Evolutionary conservation across 2,329 filamentous ascomycete species (phyloP).

Genomic region (Xylariaceae sp.): DNA sequence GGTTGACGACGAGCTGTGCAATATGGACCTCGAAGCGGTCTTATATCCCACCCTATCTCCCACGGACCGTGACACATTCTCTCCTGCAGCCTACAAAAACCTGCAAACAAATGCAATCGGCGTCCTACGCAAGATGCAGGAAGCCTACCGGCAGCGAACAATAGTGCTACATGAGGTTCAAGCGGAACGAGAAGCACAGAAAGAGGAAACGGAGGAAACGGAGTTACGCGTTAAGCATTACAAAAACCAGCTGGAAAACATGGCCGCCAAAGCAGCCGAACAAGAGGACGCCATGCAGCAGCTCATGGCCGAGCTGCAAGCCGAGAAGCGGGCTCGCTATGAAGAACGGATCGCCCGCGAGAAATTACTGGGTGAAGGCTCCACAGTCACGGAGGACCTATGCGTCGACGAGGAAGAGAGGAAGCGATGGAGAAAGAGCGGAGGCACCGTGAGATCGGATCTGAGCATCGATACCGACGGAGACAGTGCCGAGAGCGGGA

Average conservation of each 20-base stretch:
- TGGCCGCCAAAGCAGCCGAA: conserved; percentile 56
- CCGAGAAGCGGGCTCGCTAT: conserved; percentile 51
- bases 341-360: conserved; percentile 43
- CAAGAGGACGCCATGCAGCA: conserved; percentile 55
- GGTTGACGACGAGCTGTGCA: conserved; percentile 56
- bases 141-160: conserved; percentile 59
- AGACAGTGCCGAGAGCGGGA: conserved; percentile 52
- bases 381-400: conserved; percentile 55
- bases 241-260: conserved; percentile 62
- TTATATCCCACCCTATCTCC: conserved; percentile 53
- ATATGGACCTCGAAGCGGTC: conserved; percentile 57
- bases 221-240: conserved; percentile 56
- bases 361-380: conserved; percentile 41
- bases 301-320: conserved; percentile 53
- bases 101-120: conserved; percentile 61
- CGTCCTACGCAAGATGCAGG: conserved; percentile 59
- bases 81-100: conserved; percentile 63
- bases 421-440: conserved; percentile 47
- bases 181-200: conserved; percentile 55
- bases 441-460: conserved; percentile 45
- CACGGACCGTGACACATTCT: conserved; percentile 53
- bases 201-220: conserved; percentile 60
- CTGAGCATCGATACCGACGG: conserved; percentile 56
- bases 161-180: conserved; percentile 53
- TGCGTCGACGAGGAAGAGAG: conserved; percentile 54